phyloP scores from a whole-genome alignment of 306 rosid genomes.

The Pyrus betulifolia region DNA sequence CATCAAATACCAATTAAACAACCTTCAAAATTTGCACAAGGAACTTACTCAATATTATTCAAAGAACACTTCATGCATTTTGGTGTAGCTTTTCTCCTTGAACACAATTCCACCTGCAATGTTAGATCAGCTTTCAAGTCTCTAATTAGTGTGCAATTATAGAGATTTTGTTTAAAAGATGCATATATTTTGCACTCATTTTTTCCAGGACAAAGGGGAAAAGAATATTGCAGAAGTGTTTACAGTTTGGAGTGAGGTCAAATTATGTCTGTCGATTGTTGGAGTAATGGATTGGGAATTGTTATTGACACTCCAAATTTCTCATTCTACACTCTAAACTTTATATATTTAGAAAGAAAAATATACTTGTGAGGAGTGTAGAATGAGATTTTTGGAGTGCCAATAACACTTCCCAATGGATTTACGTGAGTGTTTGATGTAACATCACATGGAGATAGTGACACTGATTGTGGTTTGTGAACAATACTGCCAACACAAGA shows the following conservation, averaged over 20 bases:
- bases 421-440: constrained; percentile 15
- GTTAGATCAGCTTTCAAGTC: constrained; percentile 13
- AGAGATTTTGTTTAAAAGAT: neutral
- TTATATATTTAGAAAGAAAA: no score
- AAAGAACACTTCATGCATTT: neutral
- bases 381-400: no score
- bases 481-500: neutral
- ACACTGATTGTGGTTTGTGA: neutral
- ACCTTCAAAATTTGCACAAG: neutral
- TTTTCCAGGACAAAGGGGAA: neutral
- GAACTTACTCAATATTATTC: neutral
- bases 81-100: neutral
- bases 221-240: neutral
- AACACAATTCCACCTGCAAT: neutral
- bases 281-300: constrained; percentile 12
- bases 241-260: neutral
- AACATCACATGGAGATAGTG: constrained; percentile 21
- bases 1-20: neutral
- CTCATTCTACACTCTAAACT: no score
- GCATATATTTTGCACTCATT: neutral
- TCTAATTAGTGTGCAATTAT: neutral
- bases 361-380: no score
- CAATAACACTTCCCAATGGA: neutral
- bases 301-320: no score
- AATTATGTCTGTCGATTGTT: neutral